Conservation (phyloP, 1,284 basidiomycete genomes). For the Trichosporon sp. region DNA sequence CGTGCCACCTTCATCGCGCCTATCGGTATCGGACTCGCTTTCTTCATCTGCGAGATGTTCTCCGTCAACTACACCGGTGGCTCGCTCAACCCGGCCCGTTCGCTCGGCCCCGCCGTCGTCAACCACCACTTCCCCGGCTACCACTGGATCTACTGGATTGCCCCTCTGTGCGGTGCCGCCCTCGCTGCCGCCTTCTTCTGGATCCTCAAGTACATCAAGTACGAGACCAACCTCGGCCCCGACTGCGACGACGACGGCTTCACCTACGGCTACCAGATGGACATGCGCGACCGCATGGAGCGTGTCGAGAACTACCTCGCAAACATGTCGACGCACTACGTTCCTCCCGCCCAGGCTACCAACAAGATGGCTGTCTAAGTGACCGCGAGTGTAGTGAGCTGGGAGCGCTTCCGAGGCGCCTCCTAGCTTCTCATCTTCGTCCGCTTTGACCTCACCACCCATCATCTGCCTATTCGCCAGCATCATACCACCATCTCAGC, state of each 20-base stretch:
- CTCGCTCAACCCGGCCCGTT: conserved; percentile 45
- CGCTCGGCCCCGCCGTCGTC: conserved; percentile 48
- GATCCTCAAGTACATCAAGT: conserved; percentile 33
- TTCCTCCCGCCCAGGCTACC: neutral
- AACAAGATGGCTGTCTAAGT: neutral
- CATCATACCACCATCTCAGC: too few species aligned
- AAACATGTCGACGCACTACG: neutral
- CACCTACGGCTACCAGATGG: conserved; percentile 9
- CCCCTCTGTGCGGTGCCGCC: conserved; percentile 37
- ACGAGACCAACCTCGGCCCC: conserved; percentile 28
- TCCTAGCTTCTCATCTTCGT: neutral
- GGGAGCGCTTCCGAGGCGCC: neutral
- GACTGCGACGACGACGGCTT: conserved; percentile 20
- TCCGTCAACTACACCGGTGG: conserved; percentile 49
- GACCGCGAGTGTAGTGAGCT: neutral
- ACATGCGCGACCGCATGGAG: conserved; percentile 18
- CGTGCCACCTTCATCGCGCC: conserved; percentile 53
- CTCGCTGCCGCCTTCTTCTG: conserved; percentile 47
- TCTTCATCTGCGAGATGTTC: conserved; percentile 51
- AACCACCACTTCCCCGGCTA: conserved; percentile 33
- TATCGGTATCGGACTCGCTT: conserved; percentile 51
- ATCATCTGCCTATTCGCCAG: too few species aligned
- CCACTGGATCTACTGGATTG: conserved; percentile 48
- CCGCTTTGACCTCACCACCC: too few species aligned
- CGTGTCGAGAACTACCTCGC: conserved; percentile 22